Evolutionary conservation across 176 grass and related monocot genomes (phyloP), one percentile per base, ranked within the genome.

Genomic region (Bromus sterilis): DNA sequence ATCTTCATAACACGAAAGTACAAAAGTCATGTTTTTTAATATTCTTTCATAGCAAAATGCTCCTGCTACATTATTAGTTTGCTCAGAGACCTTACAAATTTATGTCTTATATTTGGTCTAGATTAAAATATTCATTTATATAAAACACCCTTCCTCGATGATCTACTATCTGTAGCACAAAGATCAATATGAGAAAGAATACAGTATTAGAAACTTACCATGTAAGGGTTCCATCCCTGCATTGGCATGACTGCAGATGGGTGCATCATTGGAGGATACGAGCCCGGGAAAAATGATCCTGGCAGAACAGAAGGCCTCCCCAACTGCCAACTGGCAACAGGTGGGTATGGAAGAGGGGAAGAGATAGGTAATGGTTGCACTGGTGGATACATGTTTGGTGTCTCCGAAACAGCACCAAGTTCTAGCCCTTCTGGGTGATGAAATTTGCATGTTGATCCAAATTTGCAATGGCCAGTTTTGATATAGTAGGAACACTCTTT

Each of bases 401-500:
- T 55, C 58, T 78, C 75, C 11, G 83, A 49, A 61, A 80, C 32
- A 76, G 32, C 82, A 84, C 56, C 75, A 77, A 14, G 75, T 73
- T 92, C 87, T 73, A 42, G 70, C 26, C 70, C 70, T 49, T 73
- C 7, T 74, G 94, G 86, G 68, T 92, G 92, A 83, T 98, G 90
- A 40, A 91, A 99, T 82, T 99, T 99, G 70, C 96, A 99, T 66
- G 84, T 87, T 55, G 76, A 57, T 74, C 85, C 90, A 88, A 93
- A 99, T 81, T 95, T 99, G 86, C 96, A 99, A 36, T 90, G 80
- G 16, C 93, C 93, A 58, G 93, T 99, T 91, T 95, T 99, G 42
- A 95, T 78, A 61, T 93, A 99, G 70, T 90, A 99, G 77, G 86
- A 85, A 63, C 93, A 99, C 48, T 91, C 96, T 82, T 95, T 95